Conservation (phyloP, 495 filamentous ascomycete species). For the Tuber microsphaerosporum region DNA sequence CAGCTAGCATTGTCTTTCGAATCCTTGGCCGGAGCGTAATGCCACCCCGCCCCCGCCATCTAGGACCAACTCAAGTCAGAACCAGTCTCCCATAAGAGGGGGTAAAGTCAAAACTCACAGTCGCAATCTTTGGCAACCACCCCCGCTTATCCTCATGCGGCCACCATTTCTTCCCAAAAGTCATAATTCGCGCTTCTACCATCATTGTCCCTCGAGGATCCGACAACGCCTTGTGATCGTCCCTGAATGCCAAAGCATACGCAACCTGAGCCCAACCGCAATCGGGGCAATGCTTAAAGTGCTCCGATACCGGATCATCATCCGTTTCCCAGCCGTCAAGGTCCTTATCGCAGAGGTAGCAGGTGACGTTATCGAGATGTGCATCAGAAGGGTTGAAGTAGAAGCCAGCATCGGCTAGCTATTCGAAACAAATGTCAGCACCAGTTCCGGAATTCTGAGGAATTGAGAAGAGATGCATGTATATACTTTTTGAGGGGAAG, state of each 20-base stretch:
- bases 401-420: constrained; percentile 88
- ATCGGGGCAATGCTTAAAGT: constrained; percentile 67
- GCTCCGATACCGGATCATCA: constrained; percentile 74
- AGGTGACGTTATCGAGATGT: constrained; percentile 78
- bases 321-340: constrained; percentile 83
- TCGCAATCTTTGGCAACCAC: constrained; percentile 78
- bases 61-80: constrained; percentile 41
- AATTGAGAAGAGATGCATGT: neutral
- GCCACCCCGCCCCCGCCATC: constrained; percentile 91
- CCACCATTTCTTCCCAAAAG: constrained; percentile 71
- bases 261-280: constrained; percentile 86
- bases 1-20: constrained; percentile 79
- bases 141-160: constrained; percentile 81
- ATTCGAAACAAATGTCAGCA: constrained; percentile 2
- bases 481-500: constrained; percentile 22
- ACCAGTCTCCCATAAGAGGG: neutral
- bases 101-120: constrained; percentile 51
- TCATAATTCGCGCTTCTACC: constrained; percentile 66
- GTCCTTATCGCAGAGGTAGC: constrained; percentile 71
- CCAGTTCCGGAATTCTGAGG: neutral
- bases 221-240: constrained; percentile 56
- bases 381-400: constrained; percentile 68
- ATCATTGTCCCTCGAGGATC: constrained; percentile 66
- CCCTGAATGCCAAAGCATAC: constrained; percentile 59
- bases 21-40: constrained; percentile 74